A percentile compares a stretch with the other conserved stretches of the same genome.
Evolutionary conservation across 345 rosid genomes (phyloP).

Genomic region (Eucalyptus caleyi): DNA sequence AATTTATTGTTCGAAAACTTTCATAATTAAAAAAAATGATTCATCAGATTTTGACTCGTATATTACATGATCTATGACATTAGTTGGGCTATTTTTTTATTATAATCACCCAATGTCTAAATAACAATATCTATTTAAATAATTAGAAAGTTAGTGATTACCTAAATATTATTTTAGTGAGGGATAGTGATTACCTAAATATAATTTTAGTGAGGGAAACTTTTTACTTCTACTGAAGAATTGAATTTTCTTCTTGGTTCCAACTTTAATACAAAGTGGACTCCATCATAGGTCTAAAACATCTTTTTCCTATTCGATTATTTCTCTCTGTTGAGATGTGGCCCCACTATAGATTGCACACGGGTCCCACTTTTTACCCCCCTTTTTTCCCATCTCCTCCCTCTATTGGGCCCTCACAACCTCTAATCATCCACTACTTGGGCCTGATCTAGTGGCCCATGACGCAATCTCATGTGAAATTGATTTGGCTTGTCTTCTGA

Average conservation of each 20-base stretch:
- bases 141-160: background rate
- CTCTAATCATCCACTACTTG: too few relatives aligned
- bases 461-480: background rate
- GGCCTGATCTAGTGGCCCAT: background rate
- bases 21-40: accelerated
- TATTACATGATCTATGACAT: background rate
- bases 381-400: too few relatives aligned
- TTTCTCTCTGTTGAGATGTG: background rate
- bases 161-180: background rate
- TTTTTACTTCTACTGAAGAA: background rate
- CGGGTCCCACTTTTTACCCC: too few relatives aligned
- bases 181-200: too few relatives aligned
- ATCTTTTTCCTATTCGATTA: background rate
- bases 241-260: background rate
- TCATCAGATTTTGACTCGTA: background rate
- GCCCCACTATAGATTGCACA: background rate
- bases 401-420: too few relatives aligned
- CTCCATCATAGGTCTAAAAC: background rate
- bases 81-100: background rate
- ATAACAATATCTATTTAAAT: background rate
- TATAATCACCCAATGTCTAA: background rate
- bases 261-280: background rate
- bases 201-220: background rate
- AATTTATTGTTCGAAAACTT: background rate
- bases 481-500: background rate